Percentiles rank a stretch among this genome's conserved stretches.
Evolutionary conservation across 2,329 filamentous ascomycete genomes (phyloP).

Genomic region (Aspergillus hiratsukae): DNA sequence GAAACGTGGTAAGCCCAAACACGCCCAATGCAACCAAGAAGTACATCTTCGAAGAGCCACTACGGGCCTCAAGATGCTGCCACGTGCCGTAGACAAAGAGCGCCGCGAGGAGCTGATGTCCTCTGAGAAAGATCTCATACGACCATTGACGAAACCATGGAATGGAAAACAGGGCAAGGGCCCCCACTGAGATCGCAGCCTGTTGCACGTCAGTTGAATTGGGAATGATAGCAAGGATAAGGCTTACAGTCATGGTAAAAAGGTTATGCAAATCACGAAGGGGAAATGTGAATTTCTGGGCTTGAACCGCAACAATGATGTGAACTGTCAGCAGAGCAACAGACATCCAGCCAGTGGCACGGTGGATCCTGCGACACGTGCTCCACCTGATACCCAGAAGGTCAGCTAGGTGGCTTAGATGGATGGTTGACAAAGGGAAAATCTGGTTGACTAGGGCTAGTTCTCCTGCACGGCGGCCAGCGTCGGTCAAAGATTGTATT

Average conservation of each 20-base stretch:
- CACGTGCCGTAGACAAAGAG: too few species aligned
- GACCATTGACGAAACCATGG: too few species aligned
- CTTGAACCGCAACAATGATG: constrained; percentile 10
- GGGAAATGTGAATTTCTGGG: constrained; percentile 8
- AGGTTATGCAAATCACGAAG: constrained; percentile 9
- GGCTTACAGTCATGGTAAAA: constrained; percentile 15
- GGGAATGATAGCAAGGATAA: too few species aligned
- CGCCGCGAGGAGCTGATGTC: too few species aligned
- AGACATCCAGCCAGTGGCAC: constrained; percentile 17
- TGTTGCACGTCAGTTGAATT: too few species aligned
- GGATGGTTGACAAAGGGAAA: constrained; percentile 15
- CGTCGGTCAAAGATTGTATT: not conserved
- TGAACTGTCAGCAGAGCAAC: constrained; percentile 15
- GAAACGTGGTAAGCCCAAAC: too few species aligned
- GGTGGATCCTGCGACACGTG: constrained; percentile 15
- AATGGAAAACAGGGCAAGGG: too few species aligned
- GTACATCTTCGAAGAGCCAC: too few species aligned
- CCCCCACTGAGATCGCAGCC: too few species aligned
- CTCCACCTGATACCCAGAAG: constrained; percentile 13
- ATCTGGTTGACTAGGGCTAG: constrained; percentile 20
- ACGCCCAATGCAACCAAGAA: too few species aligned
- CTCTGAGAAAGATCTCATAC: too few species aligned
- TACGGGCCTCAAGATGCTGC: too few species aligned
- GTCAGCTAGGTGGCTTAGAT: constrained; percentile 16
- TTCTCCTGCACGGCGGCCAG: constrained; percentile 14